phyloP scores from a whole-genome alignment of 2,329 filamentous ascomycete genomes.

The Periconia sp. region DNA sequence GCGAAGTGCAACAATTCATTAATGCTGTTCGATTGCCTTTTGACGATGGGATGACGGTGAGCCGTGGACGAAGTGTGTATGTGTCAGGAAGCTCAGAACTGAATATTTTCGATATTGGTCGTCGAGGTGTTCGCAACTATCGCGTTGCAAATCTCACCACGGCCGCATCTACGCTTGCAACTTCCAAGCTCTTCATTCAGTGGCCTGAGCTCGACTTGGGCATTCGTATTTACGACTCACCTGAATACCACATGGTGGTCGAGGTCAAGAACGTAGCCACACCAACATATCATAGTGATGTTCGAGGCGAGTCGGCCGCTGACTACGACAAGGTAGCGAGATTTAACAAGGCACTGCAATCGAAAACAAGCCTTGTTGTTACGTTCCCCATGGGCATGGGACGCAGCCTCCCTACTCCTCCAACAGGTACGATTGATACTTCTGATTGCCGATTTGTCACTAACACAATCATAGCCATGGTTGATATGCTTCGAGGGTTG shows the following conservation, averaged over 20 bases:
- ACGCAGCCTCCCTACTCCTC: conserved; percentile 12
- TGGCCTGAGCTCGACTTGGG: conserved; percentile 22
- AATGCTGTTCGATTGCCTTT: conserved; percentile 16
- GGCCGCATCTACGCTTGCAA: not conserved
- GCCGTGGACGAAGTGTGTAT: conserved; percentile 10
- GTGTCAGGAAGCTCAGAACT: conserved; percentile 9
- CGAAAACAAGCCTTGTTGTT: conserved; percentile 10
- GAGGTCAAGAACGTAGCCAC: conserved; percentile 19
- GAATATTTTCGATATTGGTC: conserved; percentile 8
- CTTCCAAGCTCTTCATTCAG: conserved; percentile 20
- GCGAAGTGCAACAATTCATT: conserved; percentile 17
- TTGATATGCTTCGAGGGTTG: conserved; percentile 14
- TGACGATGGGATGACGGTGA: conserved; percentile 14
- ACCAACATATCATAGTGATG: conserved; percentile 24
- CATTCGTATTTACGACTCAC: conserved; percentile 10
- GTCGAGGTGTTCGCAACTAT: conserved; percentile 4
- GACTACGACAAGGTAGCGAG: conserved; percentile 14
- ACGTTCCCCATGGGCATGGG: conserved; percentile 15
- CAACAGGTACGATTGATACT: conserved; percentile 8
- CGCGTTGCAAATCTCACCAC: conserved; percentile 2
- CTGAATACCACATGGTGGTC: conserved; percentile 15
- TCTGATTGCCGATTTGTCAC: not conserved
- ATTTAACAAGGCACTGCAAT: conserved; percentile 12
- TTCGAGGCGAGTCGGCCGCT: conserved; percentile 17
- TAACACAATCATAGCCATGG: conserved; percentile 9